Conservation (phyloP, 1,139 yeast genomes). For the Debaryomyces sp. region DNA sequence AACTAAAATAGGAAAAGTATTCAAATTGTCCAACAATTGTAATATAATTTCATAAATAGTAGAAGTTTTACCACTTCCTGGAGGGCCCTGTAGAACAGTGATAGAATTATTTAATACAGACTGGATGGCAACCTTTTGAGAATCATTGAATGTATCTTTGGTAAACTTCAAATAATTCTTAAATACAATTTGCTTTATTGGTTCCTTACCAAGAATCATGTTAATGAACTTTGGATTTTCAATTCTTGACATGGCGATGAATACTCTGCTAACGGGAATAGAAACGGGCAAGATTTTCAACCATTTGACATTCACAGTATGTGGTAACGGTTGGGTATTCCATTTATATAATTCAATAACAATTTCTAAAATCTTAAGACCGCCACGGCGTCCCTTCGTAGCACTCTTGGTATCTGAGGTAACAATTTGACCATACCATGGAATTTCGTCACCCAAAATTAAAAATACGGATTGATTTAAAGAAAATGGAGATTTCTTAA, state of each 20-base stretch:
- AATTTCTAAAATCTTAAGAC: constrained; percentile 37
- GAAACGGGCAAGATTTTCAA: constrained; percentile 63
- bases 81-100: constrained; percentile 69
- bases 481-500: constrained; percentile 51
- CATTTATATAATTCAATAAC: constrained; percentile 58
- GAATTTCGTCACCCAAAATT: constrained; percentile 38
- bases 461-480: constrained; percentile 51
- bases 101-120: constrained; percentile 68
- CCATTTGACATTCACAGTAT: constrained; percentile 33
- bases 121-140: constrained; percentile 69
- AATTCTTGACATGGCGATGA: constrained; percentile 64
- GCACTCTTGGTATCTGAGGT: constrained; percentile 40
- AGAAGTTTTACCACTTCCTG: constrained; percentile 71
- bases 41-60: constrained; percentile 67
- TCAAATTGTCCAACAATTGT: constrained; percentile 57
- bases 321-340: constrained; percentile 58
- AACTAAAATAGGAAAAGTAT: constrained; percentile 66
- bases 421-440: constrained; percentile 49
- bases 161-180: constrained; percentile 55
- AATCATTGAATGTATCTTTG: constrained; percentile 54
- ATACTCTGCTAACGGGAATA: constrained; percentile 61
- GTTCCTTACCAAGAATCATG: constrained; percentile 62
- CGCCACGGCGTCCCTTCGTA: constrained; percentile 14
- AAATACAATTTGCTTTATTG: constrained; percentile 60
- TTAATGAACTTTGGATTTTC: constrained; percentile 59